Percentiles rank a stretch among this genome's conserved stretches.
These are phyloP conservation scores for Kwoniella heveanensis DNA, from an alignment of 768 basidiomycete genomes.

Conservation along the genomic window DNA sequence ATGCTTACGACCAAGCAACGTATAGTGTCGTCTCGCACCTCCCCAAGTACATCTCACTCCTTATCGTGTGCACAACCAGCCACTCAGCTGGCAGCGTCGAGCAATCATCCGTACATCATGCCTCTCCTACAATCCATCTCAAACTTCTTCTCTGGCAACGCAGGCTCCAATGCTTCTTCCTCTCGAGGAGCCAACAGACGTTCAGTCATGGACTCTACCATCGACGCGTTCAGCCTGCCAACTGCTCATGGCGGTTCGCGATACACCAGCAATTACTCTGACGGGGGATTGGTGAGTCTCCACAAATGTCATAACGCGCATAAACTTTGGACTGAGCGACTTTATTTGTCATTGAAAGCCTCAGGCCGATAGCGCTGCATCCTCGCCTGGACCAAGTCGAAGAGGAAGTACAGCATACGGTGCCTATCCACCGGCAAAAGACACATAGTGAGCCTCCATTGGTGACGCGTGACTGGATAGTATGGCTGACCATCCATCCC, in stretches of 20 bases:
- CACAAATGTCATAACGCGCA: background rate
- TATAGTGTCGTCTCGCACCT: background rate
- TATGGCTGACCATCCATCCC: background rate
- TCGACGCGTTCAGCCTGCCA: constrained; percentile 85
- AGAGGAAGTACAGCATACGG: constrained; percentile 23
- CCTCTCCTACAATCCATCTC: constrained; percentile 43
- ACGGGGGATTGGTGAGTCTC: constrained; percentile 21
- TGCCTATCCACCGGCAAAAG: constrained; percentile 38
- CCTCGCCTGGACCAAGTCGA: constrained; percentile 49
- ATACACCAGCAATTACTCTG: constrained; percentile 12
- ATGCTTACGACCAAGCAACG: background rate
- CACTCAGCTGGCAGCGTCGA: background rate
- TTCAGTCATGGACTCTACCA: constrained; percentile 70
- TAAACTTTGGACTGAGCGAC: background rate
- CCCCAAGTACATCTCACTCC: background rate
- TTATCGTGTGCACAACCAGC: background rate
- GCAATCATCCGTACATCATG: constrained; percentile 28
- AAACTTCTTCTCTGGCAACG: constrained; percentile 32
- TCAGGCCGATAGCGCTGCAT: constrained; percentile 35
- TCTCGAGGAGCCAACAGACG: constrained; percentile 34
- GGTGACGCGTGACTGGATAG: background rate
- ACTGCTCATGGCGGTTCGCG: constrained; percentile 53
- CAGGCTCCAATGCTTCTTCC: constrained; percentile 19
- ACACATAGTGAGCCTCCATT: constrained; percentile 34
- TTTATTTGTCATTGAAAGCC: no score